These are phyloP conservation scores for Geotrichum fermentans DNA, from an alignment of 1,139 yeast species.

Conservation along the genomic window DNA sequence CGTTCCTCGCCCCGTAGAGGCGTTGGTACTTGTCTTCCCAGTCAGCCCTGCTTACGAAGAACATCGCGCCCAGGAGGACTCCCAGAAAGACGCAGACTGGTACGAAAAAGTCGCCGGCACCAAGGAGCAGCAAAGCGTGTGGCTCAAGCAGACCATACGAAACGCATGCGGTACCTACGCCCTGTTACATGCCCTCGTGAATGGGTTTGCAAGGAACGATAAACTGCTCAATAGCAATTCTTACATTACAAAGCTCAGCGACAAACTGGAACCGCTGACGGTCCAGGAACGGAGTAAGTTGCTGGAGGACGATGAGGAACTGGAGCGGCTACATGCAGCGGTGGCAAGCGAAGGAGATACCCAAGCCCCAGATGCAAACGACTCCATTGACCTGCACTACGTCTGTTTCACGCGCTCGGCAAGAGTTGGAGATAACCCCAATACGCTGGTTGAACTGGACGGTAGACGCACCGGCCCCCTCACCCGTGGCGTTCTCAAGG, in stretches of 20 bases:
- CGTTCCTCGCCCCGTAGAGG: conserved; percentile 75
- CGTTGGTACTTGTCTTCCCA: conserved; percentile 76
- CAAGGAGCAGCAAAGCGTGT: conserved; percentile 37
- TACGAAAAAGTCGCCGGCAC: conserved; percentile 31
- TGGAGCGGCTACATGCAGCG: conserved; percentile 55
- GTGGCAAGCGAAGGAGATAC: conserved; percentile 72
- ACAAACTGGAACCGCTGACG: conserved; percentile 28
- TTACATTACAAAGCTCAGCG: conserved; percentile 34
- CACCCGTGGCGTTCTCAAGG: conserved; percentile 48
- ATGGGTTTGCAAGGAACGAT: conserved; percentile 43
- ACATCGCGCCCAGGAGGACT: conserved; percentile 42
- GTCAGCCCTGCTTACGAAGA: conserved; percentile 58
- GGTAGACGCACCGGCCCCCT: conserved; percentile 82
- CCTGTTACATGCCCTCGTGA: conserved; percentile 66
- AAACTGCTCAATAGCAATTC: conserved; percentile 31
- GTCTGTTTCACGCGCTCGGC: conserved; percentile 61
- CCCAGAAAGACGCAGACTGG: conserved; percentile 21
- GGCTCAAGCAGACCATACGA: conserved; percentile 81
- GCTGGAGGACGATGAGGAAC: conserved; percentile 43
- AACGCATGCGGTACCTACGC: conserved; percentile 96
- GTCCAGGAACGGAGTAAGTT: conserved; percentile 43
- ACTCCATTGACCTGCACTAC: conserved; percentile 64
- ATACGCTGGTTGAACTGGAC: conserved; percentile 71
- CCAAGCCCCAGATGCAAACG: conserved; percentile 68
- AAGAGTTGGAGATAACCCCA: conserved; percentile 38